Percentiles rank a stretch among this genome's conserved stretches.
These are phyloP conservation scores for Aspergillus homomorphus DNA, from an alignment of 495 filamentous ascomycete genomes.

Conservation along the genomic window DNA sequence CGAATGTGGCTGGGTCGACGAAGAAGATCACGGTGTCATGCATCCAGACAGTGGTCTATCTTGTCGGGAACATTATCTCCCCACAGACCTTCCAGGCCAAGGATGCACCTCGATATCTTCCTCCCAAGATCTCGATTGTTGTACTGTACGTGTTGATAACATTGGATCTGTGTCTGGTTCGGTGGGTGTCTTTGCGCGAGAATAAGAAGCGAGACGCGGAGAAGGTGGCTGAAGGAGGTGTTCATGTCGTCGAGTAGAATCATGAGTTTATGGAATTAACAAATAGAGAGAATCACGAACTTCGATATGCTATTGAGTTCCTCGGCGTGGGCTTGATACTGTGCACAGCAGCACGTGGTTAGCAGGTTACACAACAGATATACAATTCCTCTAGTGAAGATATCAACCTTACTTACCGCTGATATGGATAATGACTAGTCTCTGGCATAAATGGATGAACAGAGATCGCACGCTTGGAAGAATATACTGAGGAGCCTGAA, in stretches of 20 bases:
- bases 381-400: too few relatives aligned
- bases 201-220: conserved; percentile 41
- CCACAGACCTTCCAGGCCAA: conserved; percentile 49
- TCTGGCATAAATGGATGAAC: too few relatives aligned
- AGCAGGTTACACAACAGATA: too few relatives aligned
- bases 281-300: conserved; percentile 33
- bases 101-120: conserved; percentile 53
- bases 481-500: too few relatives aligned
- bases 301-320: conserved; percentile 18
- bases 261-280: conserved; percentile 55
- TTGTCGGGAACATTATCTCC: conserved; percentile 53
- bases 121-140: conserved; percentile 59
- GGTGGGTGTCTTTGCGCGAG: conserved; percentile 48
- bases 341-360: too few relatives aligned
- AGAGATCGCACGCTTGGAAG: too few relatives aligned
- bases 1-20: conserved; percentile 60
- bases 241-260: conserved; percentile 54
- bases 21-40: conserved; percentile 65
- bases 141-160: conserved; percentile 51
- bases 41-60: conserved; percentile 58
- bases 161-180: conserved; percentile 43
- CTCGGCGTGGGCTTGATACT: too few relatives aligned
- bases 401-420: too few relatives aligned
- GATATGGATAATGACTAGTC: too few relatives aligned
- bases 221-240: conserved; percentile 48